A percentile compares a stretch with the other conserved stretches of the same genome.
Evolutionary conservation across 2,329 filamentous ascomycete species (phyloP).

Genomic region (Epichloe hybrida): DNA sequence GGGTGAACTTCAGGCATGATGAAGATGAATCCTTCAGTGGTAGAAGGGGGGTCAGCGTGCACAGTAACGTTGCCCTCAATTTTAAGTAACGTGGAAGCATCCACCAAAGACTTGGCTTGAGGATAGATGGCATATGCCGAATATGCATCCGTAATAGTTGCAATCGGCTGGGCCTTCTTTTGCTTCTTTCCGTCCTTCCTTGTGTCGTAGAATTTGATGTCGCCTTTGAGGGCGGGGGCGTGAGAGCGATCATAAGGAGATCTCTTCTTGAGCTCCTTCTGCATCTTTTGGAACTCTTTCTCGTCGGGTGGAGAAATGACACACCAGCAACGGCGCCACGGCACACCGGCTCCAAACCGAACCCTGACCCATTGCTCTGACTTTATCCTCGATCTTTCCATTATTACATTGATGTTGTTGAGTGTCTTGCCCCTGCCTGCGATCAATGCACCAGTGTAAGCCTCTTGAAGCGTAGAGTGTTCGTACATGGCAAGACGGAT

Average conservation of each 20-base stretch:
- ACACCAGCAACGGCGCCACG: constrained; percentile 95
- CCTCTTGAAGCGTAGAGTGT: constrained; percentile 83
- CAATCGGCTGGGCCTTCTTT: constrained; percentile 83
- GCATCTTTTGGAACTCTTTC: constrained; percentile 73
- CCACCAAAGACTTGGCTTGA: constrained; percentile 83
- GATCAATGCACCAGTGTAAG: constrained; percentile 90
- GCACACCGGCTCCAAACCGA: constrained; percentile 86
- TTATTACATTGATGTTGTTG: constrained; percentile 81
- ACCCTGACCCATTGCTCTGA: constrained; percentile 92
- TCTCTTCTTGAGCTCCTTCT: constrained; percentile 70
- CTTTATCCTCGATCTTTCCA: constrained; percentile 65
- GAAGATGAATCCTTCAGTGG: constrained; percentile 88
- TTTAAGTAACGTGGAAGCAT: constrained; percentile 88
- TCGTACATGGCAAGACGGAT: constrained; percentile 93
- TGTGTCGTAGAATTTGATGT: constrained; percentile 90
- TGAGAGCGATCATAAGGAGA: constrained; percentile 68
- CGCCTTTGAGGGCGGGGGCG: constrained; percentile 58
- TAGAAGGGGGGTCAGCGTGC: constrained; percentile 62
- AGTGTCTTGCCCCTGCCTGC: constrained; percentile 82
- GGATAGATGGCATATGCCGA: constrained; percentile 93
- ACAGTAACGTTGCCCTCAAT: constrained; percentile 85
- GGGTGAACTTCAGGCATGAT: constrained; percentile 92
- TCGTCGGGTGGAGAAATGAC: constrained; percentile 86
- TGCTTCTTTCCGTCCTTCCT: constrained; percentile 64
- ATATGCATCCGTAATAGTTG: constrained; percentile 80